Conservation (phyloP, 1,139 yeast genomes). For the Sugiyamaella japonica region DNA sequence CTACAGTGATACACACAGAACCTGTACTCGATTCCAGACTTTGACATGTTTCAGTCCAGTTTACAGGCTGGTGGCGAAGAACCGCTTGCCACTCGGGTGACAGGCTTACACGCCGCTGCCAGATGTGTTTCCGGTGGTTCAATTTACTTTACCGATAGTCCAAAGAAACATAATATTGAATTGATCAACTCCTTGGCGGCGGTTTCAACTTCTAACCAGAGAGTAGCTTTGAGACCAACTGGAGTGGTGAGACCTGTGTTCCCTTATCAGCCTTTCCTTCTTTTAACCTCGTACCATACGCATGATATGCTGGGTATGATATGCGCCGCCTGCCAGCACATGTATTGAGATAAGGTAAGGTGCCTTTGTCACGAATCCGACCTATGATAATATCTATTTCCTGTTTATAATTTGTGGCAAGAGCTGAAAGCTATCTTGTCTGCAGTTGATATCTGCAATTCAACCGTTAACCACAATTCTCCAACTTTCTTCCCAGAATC, state of each 20-base stretch:
- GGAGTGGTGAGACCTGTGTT: constrained; percentile 27
- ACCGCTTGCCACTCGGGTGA: constrained; percentile 15
- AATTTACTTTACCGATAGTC: constrained; percentile 35
- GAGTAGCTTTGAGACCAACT: constrained; percentile 29
- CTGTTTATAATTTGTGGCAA: no score
- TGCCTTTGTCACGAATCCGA: no score
- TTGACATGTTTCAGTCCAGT: constrained; percentile 39
- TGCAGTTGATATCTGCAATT: no score
- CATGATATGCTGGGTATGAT: no score
- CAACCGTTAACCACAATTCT: no score
- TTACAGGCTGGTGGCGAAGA: constrained; percentile 20
- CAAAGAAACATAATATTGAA: constrained; percentile 28
- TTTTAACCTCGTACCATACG: no score
- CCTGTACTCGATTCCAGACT: constrained; percentile 34
- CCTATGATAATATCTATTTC: no score
- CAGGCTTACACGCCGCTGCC: constrained; percentile 36
- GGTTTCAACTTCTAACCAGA: constrained; percentile 22
- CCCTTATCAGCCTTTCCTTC: constrained; percentile 28
- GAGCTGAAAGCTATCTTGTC: no score
- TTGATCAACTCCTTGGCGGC: constrained; percentile 30
- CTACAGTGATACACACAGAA: constrained; percentile 35
- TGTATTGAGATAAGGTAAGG: no score
- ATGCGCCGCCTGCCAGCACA: no score
- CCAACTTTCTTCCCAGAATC: no score
- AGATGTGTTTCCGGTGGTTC: constrained; percentile 40